phyloP scores from a whole-genome alignment of 176 grass and related monocot genomes.

The Poa pratensis region DNA sequence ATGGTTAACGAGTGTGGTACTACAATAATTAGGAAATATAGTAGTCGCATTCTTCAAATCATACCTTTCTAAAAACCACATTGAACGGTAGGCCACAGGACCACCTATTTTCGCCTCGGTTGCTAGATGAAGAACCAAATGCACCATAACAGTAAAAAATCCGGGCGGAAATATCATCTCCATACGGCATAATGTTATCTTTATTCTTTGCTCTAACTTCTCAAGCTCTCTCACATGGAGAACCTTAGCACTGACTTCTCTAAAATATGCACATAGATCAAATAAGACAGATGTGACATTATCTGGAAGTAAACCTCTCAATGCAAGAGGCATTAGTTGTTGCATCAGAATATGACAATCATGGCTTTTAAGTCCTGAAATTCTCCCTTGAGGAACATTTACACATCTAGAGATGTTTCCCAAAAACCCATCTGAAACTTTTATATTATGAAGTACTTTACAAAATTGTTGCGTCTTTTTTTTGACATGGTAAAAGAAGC shows the following conservation, averaged over 20 bases:
- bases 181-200: neutral
- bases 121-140: neutral
- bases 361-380: neutral
- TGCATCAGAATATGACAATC: conserved; percentile 6
- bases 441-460: neutral
- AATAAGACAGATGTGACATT: neutral
- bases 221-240: too few species aligned
- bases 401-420: conserved; percentile 19
- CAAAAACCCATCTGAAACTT: conserved; percentile 1
- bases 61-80: neutral
- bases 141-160: neutral
- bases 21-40: too few species aligned
- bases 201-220: neutral
- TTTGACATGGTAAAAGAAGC: conserved; percentile 19
- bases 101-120: neutral
- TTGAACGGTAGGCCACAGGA: neutral
- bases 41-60: too few species aligned
- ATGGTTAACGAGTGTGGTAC: too few species aligned
- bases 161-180: neutral
- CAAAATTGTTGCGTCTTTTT: neutral
- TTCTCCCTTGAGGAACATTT: neutral
- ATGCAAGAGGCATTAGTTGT: neutral
- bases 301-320: conserved; percentile 1
- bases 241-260: neutral
- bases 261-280: neutral